Base-by-base conservation (phyloP, 306 rosid genomes). In the Cicer pinnatifidum region DNA sequence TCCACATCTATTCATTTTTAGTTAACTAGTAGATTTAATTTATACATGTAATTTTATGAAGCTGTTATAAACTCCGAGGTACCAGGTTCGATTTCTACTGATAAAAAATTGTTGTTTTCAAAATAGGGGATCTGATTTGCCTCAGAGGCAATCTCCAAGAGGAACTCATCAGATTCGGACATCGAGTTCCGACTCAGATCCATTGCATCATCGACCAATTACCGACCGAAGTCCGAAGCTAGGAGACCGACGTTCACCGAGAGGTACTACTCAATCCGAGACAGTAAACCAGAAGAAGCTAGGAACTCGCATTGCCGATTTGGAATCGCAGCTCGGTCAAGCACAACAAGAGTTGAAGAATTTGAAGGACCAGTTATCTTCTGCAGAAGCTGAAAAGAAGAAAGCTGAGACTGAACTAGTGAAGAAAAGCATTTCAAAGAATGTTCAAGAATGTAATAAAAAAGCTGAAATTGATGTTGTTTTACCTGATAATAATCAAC, bases 311-410 rank as follows among this genome's bases (percentile, higher is more conserved):
- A 86, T 92, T 60, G 92, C 97, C 35, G 93, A 89, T 77, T 81
- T 92, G 78, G 97, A 92, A 78, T 88, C 91, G 15, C 96, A 92
- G 79, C 96, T 92, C 53, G 93, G 93, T 35, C 96, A 92, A 62
- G 97, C 97, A 38, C 97, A 92, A 38, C 80, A 79, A 63, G 97
- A 92, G 75, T 69, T 92, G 73, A 84, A 74, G 78, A 53, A 44
- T 51, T 52, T 92, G 19, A 92, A 92, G 82, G 81, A 92, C 28
- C 97, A 92, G 83, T 78, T 92, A 76, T 87, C 82, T 71, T 88
- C 96, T 52, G 96, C 96, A 7, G 96, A 92, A 73, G 93, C 96
- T 50, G 97, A 96, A 23, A 92, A 86, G 86, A 89, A 72, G 81
- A 88, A 85, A 86, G 96, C 91, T 66, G 88, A 92, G 73, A 82